Conservation (phyloP, 31 red algal genomes). For the Bonnemaisonia californica region DNA sequence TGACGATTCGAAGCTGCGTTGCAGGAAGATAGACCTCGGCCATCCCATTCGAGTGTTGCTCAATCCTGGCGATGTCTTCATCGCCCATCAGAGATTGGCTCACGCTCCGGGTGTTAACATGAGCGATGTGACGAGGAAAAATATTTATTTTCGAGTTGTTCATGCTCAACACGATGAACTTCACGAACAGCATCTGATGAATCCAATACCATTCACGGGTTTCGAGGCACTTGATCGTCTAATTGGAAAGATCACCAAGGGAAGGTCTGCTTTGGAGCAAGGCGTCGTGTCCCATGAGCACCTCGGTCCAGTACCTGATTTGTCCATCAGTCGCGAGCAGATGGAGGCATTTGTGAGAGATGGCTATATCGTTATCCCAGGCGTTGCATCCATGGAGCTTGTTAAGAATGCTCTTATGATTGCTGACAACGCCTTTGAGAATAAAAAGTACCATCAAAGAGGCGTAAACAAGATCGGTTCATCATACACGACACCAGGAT, state of each 20-base stretch:
- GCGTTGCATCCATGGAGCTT: neutral
- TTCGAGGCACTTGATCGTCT: slow-evolving; percentile 28
- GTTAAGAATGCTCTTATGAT: neutral
- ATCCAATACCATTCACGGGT: slow-evolving; percentile 33
- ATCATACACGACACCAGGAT: neutral
- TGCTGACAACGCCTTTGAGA: slow-evolving; percentile 1
- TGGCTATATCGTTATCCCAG: slow-evolving; percentile 13
- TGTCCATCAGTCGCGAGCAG: neutral
- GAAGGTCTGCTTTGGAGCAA: too few relatives aligned
- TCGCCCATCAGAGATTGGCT: slow-evolving; percentile 46
- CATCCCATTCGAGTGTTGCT: slow-evolving; percentile 19
- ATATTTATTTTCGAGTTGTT: slow-evolving; percentile 46
- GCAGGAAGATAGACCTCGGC: slow-evolving; percentile 31
- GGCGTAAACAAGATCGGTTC: slow-evolving; percentile 12
- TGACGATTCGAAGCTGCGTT: neutral
- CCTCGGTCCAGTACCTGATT: too few relatives aligned
- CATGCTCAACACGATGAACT: slow-evolving; percentile 12
- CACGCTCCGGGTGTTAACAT: slow-evolving; percentile 35
- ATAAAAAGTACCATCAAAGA: neutral
- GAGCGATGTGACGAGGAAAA: slow-evolving; percentile 3
- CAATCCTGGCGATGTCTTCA: slow-evolving; percentile 32
- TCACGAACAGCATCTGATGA: slow-evolving; percentile 7
- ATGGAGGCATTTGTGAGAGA: neutral
- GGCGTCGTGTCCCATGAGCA: too few relatives aligned
- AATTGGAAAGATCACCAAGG: neutral